phyloP scores from a whole-genome alignment of 768 basidiomycete genomes.

The Ramaria sp. region DNA sequence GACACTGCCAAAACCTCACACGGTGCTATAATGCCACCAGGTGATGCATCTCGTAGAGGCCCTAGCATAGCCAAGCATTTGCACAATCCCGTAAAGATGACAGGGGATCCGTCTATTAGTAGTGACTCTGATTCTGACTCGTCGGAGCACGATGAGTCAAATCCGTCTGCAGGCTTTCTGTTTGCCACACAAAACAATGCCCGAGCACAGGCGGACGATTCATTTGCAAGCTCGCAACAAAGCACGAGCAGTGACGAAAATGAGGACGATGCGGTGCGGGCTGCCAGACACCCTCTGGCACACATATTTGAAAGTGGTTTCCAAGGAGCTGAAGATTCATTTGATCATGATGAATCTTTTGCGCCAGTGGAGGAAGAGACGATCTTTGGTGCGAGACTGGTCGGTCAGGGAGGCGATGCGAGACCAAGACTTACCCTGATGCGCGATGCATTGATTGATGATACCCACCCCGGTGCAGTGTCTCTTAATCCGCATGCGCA shows the following conservation, averaged over 20 bases:
- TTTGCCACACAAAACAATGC: constrained; percentile 36
- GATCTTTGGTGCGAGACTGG: constrained; percentile 3
- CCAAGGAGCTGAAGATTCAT: not conserved
- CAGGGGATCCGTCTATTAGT: not conserved
- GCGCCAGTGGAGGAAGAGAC: constrained; percentile 6
- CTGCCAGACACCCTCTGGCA: constrained; percentile 1
- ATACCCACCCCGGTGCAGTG: constrained; percentile 4
- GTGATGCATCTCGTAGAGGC: not conserved
- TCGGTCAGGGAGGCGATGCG: not conserved
- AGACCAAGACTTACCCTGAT: not conserved
- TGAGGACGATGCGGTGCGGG: not conserved
- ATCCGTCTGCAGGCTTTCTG: constrained; percentile 60
- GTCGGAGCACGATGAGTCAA: constrained; percentile 31
- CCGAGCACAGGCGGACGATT: constrained; percentile 10
- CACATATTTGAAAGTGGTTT: constrained; percentile 2
- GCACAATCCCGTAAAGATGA: not conserved
- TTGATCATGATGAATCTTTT: constrained; percentile 4
- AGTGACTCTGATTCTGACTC: constrained; percentile 42
- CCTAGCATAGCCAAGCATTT: not conserved
- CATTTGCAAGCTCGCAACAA: not conserved
- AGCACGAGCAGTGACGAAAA: constrained; percentile 3
- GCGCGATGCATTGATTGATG: constrained; percentile 7
- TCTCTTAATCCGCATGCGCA: constrained; percentile 7
- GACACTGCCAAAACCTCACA: not conserved
- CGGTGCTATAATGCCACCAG: not conserved